Conservation (phyloP, 2,329 filamentous ascomycete species). For the Penicillium palitans region DNA sequence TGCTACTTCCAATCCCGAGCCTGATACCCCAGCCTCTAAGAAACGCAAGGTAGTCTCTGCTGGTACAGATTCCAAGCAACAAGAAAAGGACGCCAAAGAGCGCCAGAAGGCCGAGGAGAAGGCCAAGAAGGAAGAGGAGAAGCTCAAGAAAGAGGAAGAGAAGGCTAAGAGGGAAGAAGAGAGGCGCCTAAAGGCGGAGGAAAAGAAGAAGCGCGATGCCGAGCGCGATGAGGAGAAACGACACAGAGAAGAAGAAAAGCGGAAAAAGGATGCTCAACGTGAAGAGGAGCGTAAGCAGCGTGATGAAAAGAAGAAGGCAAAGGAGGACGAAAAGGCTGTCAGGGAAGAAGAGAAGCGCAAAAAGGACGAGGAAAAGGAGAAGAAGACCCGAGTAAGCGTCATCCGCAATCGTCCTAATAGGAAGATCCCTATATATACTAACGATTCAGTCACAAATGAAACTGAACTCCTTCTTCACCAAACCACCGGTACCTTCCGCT, state of each 20-base stretch:
- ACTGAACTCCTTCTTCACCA: slow-evolving; percentile 53
- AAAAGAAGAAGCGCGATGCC: slow-evolving; percentile 29
- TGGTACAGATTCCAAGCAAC: slow-evolving; percentile 36
- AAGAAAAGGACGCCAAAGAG: slow-evolving; percentile 39
- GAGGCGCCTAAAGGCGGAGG: slow-evolving; percentile 25
- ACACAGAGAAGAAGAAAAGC: slow-evolving; percentile 21
- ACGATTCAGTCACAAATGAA: slow-evolving; percentile 49
- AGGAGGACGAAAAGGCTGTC: slow-evolving; percentile 47
- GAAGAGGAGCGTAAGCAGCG: slow-evolving; percentile 49
- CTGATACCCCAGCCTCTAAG: slow-evolving; percentile 22
- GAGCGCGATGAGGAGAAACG: slow-evolving; percentile 36
- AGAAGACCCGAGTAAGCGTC: slow-evolving; percentile 48
- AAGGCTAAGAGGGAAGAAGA: slow-evolving; percentile 37
- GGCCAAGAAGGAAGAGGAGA: slow-evolving; percentile 28
- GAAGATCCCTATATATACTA: slow-evolving; percentile 10
- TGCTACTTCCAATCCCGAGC: slow-evolving; percentile 11
- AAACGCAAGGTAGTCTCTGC: slow-evolving; percentile 31
- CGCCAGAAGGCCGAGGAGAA: slow-evolving; percentile 33
- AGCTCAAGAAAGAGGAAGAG: slow-evolving; percentile 31
- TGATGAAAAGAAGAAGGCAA: slow-evolving; percentile 47
- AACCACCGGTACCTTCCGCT: slow-evolving; percentile 37
- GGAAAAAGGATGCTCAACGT: slow-evolving; percentile 39
- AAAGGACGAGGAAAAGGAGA: slow-evolving; percentile 50
- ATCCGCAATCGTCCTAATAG: not conserved
- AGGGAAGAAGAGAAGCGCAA: slow-evolving; percentile 50